Evolutionary conservation across 2,329 filamentous ascomycete species (phyloP).

Genomic region (Colletotrichum costaricense): DNA sequence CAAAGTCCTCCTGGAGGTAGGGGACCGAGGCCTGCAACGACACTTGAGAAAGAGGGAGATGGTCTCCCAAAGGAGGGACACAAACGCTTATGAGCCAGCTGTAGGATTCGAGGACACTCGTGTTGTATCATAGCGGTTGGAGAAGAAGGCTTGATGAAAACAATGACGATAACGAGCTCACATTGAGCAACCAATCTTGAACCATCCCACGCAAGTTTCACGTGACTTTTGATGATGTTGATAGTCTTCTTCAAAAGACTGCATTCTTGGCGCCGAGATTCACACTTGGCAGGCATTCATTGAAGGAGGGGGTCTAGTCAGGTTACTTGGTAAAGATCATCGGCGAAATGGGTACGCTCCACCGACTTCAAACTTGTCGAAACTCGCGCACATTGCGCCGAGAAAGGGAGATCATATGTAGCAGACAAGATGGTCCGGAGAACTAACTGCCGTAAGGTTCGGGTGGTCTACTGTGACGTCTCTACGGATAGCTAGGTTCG

Average conservation of each 20-base stretch:
- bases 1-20: slow-evolving; percentile 11
- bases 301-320: not conserved
- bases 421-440: not conserved
- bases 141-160: slow-evolving; percentile 35
- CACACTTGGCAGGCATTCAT: slow-evolving; percentile 8
- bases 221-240: not conserved
- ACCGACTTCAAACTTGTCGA: slow-evolving; percentile 12
- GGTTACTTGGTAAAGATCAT: slow-evolving; percentile 17
- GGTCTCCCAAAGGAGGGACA: slow-evolving; percentile 11
- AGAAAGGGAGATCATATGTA: not conserved
- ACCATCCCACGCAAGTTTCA: not conserved
- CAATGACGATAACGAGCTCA: slow-evolving; percentile 30
- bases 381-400: slow-evolving; percentile 1
- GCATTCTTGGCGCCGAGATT: not conserved
- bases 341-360: slow-evolving; percentile 15
- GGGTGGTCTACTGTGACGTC: not conserved
- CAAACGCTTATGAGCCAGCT: slow-evolving; percentile 25
- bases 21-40: slow-evolving; percentile 19
- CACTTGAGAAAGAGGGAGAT: slow-evolving; percentile 8
- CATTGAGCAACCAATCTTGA: slow-evolving; percentile 17
- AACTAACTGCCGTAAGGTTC: not conserved
- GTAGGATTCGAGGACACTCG: slow-evolving; percentile 35
- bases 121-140: slow-evolving; percentile 37
- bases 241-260: not conserved
- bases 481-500: not conserved